Evolutionary conservation across 2,329 filamentous ascomycete species (phyloP).

Genomic region (Paradendryphiella salina): DNA sequence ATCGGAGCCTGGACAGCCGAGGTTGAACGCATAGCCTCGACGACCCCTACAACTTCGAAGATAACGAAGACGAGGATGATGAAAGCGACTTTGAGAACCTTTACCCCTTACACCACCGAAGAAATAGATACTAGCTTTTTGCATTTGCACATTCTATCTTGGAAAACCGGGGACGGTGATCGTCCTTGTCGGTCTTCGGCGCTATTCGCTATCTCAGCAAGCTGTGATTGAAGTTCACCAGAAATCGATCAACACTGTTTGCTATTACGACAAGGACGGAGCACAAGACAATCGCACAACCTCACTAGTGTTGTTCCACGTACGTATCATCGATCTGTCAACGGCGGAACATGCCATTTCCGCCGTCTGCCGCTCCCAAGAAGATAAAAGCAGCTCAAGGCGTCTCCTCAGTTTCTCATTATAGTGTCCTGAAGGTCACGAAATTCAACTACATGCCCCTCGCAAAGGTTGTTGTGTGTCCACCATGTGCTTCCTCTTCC

Average conservation of each 20-base stretch:
- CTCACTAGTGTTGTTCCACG: not conserved
- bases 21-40: constrained; percentile 6
- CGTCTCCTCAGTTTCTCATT: not conserved
- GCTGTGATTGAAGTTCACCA: not conserved
- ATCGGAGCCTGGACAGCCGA: not conserved
- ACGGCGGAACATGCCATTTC: not conserved
- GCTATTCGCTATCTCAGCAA: too few relatives aligned
- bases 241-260: constrained; percentile 1
- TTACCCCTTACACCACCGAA: not conserved
- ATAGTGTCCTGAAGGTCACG: not conserved
- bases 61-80: constrained; percentile 14
- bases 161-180: too few relatives aligned
- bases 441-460: not conserved
- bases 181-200: too few relatives aligned
- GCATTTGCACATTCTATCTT: too few relatives aligned
- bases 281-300: not conserved
- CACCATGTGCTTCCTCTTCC: constrained; percentile 24
- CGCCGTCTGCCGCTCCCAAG: not conserved
- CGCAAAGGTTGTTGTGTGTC: not conserved
- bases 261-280: not conserved
- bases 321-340: not conserved
- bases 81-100: constrained; percentile 2
- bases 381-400: not conserved
- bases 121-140: not conserved
- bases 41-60: constrained; percentile 17